Conservation (phyloP, 78 protist genomes). For the Creolimax fragrantissima region DNA sequence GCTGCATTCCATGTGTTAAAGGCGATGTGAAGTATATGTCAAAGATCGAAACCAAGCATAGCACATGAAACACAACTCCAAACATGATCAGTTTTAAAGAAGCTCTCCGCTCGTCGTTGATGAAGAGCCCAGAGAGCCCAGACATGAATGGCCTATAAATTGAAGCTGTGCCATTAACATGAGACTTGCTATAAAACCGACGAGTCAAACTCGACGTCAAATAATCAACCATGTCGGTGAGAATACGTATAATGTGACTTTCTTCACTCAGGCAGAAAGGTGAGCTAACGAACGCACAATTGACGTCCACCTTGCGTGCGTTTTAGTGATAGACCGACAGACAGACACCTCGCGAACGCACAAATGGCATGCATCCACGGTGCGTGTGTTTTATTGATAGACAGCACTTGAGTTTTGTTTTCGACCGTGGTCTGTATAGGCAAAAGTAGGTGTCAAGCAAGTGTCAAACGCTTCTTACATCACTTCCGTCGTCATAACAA, state of each 20-base stretch:
- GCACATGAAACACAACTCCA: slow-evolving; percentile 56
- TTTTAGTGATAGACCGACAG: too few species aligned
- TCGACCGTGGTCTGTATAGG: too few species aligned
- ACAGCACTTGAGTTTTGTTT: too few species aligned
- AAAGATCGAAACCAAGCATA: slow-evolving; percentile 41
- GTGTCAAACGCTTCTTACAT: too few species aligned
- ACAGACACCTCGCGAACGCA: too few species aligned
- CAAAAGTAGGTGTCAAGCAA: too few species aligned
- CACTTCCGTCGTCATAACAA: too few species aligned
- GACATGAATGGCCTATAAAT: too few species aligned
- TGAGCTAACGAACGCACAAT: not conserved
- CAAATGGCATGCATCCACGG: too few species aligned
- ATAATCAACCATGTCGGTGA: not conserved
- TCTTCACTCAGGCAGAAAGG: not conserved
- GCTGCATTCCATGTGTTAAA: slow-evolving; percentile 66
- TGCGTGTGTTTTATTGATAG: too few species aligned
- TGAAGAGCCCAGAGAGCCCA: not conserved
- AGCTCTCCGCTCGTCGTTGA: not conserved
- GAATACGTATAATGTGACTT: not conserved
- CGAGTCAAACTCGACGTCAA: not conserved
- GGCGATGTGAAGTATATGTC: slow-evolving; percentile 83
- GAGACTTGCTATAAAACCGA: not conserved
- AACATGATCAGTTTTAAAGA: slow-evolving; percentile 7
- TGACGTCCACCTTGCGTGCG: not conserved
- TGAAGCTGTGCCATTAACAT: too few species aligned